Conservation (phyloP, 2,329 filamentous ascomycete genomes). For the Aureobasidium sp. region DNA sequence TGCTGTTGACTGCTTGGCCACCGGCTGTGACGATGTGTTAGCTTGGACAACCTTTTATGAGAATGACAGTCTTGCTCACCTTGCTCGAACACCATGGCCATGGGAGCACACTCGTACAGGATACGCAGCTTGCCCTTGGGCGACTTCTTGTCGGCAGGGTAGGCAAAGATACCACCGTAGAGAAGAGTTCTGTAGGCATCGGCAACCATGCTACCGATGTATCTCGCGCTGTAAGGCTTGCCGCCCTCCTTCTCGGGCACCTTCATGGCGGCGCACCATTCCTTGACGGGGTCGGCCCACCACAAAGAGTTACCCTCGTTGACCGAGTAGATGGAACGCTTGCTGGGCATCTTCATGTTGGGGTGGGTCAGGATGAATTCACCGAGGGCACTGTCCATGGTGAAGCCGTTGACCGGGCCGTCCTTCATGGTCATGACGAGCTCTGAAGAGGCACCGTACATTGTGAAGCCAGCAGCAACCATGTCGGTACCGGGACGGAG, state of each 20-base stretch:
- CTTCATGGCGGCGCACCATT: constrained; percentile 87
- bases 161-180: constrained; percentile 96
- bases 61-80: constrained; percentile 50
- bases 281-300: constrained; percentile 81
- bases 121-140: constrained; percentile 97
- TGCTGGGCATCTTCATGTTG: constrained; percentile 76
- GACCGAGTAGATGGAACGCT: constrained; percentile 85
- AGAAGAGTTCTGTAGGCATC: constrained; percentile 93
- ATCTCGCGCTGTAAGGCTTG: constrained; percentile 90
- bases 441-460: constrained; percentile 97
- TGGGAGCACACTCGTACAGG: constrained; percentile 95
- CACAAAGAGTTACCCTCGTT: constrained; percentile 98
- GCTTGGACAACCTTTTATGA: background rate
- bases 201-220: constrained; percentile 97
- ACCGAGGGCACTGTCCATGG: constrained; percentile 88
- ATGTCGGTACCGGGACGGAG: constrained; percentile 84
- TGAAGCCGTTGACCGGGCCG: constrained; percentile 92
- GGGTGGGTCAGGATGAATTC: constrained; percentile 99
- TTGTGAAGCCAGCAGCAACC: constrained; percentile 94
- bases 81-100: constrained; percentile 99
- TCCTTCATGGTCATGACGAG: constrained; percentile 95
- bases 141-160: constrained; percentile 95
- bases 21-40: constrained; percentile 51
- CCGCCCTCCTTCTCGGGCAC: constrained; percentile 56
- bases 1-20: constrained; percentile 82